These are phyloP conservation scores for Themeda triandra DNA, from an alignment of 176 grass and related monocot species.

Conservation along the genomic window DNA sequence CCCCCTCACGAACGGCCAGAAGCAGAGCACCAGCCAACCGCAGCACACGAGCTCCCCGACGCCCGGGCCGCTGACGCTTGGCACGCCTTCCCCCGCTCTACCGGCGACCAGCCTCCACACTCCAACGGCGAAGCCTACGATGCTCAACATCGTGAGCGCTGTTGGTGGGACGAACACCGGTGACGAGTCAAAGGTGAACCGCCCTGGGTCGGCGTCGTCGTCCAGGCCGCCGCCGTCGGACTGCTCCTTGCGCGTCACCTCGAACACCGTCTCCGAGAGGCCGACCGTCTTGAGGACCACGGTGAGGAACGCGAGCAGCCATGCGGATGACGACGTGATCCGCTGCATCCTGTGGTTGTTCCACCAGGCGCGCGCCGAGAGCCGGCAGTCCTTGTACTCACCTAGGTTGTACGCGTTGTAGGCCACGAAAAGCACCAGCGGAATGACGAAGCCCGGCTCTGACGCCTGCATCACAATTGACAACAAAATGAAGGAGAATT, in stretches of 20 bases:
- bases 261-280: constrained; percentile 52
- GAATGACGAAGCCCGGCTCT: constrained; percentile 20
- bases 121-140: neutral
- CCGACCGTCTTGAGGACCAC: constrained; percentile 47
- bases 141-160: constrained; percentile 11
- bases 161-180: constrained; percentile 39
- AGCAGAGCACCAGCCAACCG: constrained; percentile 39
- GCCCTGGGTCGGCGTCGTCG: neutral
- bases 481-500: too few relatives aligned
- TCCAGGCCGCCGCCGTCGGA: neutral
- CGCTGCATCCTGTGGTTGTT: constrained; percentile 57
- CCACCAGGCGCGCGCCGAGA: constrained; percentile 46
- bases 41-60: constrained; percentile 29
- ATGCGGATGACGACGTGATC: constrained; percentile 24
- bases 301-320: constrained; percentile 46
- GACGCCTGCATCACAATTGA: constrained; percentile 15
- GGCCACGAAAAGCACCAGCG: neutral
- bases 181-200: constrained; percentile 56
- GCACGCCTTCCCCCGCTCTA: rapidly evolving
- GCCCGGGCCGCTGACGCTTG: neutral
- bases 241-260: constrained; percentile 48
- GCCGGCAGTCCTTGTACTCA: constrained; percentile 31
- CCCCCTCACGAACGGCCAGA: constrained; percentile 53
- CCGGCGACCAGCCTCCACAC: neutral
- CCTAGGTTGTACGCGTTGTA: constrained; percentile 19